These are phyloP conservation scores for Phyllosticta paracitricarpa DNA, from an alignment of 2,329 filamentous ascomycete species.

Conservation along the genomic window DNA sequence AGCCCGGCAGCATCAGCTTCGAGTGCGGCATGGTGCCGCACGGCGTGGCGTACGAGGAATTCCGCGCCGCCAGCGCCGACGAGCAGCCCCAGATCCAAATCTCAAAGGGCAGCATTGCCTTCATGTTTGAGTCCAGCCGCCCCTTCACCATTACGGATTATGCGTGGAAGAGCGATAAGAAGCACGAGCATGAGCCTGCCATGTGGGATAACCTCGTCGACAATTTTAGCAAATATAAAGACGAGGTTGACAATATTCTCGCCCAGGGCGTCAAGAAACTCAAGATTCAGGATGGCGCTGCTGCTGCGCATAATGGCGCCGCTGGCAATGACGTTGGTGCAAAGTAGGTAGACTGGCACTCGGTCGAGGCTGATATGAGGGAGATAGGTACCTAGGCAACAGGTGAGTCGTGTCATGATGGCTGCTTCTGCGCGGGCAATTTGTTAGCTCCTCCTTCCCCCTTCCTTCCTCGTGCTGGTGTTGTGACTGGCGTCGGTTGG, in stretches of 20 bases:
- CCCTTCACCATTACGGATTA: conserved; percentile 28
- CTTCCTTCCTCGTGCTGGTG: too few species aligned
- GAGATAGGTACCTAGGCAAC: too few species aligned
- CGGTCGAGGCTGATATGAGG: too few species aligned
- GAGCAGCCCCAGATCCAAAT: conserved; percentile 27
- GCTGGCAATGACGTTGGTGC: neutral
- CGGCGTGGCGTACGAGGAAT: conserved; percentile 46
- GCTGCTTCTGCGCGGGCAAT: too few species aligned
- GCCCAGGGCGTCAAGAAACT: conserved; percentile 22
- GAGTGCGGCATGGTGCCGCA: conserved; percentile 67
- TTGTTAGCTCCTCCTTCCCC: too few species aligned
- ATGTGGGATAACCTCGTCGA: conserved; percentile 47
- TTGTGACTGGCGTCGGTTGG: too few species aligned
- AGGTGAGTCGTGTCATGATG: too few species aligned
- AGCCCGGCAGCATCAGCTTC: conserved; percentile 50
- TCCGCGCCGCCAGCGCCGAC: conserved; percentile 47
- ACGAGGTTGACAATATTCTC: conserved; percentile 39
- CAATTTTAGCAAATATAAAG: conserved; percentile 39
- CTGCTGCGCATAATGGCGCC: neutral
- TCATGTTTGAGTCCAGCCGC: conserved; percentile 50
- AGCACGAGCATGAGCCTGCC: conserved; percentile 36
- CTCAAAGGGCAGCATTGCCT: conserved; percentile 48
- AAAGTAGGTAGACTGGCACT: too few species aligned
- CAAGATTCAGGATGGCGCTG: conserved; percentile 3
- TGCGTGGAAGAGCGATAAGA: conserved; percentile 30